Evolutionary conservation across 2,329 filamentous ascomycete genomes (phyloP), one percentile per base, ranked within the genome.

Genomic region (Metarhizium brunneum): DNA sequence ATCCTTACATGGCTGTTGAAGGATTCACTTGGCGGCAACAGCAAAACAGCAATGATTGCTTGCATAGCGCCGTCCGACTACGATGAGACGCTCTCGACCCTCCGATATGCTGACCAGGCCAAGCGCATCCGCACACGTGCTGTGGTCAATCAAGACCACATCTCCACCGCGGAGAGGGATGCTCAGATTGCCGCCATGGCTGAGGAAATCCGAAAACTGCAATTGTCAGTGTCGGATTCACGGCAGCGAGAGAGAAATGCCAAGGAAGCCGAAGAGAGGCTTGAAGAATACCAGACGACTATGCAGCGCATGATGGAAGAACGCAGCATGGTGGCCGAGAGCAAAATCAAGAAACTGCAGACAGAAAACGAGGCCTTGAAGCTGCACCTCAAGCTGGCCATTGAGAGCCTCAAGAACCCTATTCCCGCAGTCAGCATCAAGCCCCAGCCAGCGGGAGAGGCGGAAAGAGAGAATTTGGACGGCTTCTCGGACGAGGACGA

Each of bases 231-330:
- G 29, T 82, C 81, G 10, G 83, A 89, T 65, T 82, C 77, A 52
- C 74, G 77, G 59, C 83, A 78, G 63, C 83, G 80, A 53, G 90
- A 94, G 71, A 86, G 89, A 68, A 89, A 92, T 63, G 87, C 84
- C 55, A 83, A 86, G 63, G 79, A 86, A 42, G 85, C 90, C 61
- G 89, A 91, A 60, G 90, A 94, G 69, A 87, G 86, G 63, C 76
- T 99, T 29, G 94, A 97, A 64, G 91, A 96, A 70, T 99, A 97
- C 71, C 94, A 99, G 74, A 85, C 84, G 50, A 83, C 87, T 56
- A 91, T 99, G 87, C 91, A 97, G 71, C 85, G 92, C 57, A 83
- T 95, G 71, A 96, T 96, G 92, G 92, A 97, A 69, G 94, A 99
- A 73, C 87, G 86, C 60, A 84, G 87, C 58, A 87, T 95, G 69